A percentile compares a stretch with the other conserved stretches of the same genome.
These are phyloP conservation scores for Rubia yunnanensis DNA, from an alignment of 257 asterid species.

Conservation along the genomic window DNA sequence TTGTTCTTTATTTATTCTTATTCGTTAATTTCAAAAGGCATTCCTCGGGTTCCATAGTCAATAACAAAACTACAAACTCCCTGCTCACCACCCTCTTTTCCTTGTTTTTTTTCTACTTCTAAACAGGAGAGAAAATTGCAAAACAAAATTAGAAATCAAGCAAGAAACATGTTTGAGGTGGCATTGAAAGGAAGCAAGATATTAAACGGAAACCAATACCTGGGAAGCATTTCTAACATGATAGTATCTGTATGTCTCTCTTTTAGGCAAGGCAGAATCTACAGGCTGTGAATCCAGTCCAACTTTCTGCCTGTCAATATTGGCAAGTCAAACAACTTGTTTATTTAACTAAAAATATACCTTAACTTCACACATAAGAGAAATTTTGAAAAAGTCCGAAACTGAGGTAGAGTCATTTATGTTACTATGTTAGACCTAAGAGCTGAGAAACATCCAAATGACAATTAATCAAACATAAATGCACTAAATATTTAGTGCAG, in stretches of 20 bases:
- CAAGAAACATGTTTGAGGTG: not conserved
- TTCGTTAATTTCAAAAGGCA: not conserved
- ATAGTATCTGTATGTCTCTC: slow-evolving; percentile 45
- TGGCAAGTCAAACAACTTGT: slow-evolving; percentile 4
- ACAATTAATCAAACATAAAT: not conserved
- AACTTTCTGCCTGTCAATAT: slow-evolving; percentile 48
- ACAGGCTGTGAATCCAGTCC: slow-evolving; percentile 37
- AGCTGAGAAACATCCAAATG: not conserved
- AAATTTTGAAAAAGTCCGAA: not conserved
- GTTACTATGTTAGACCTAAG: not conserved
- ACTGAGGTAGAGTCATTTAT: not conserved
- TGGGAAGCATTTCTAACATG: slow-evolving; percentile 67
- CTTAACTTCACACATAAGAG: not conserved
- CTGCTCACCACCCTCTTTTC: not conserved
- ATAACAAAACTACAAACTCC: not conserved
- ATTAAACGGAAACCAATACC: slow-evolving; percentile 32
- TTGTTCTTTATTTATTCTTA: not conserved
- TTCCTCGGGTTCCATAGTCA: not conserved
- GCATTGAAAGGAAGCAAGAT: not conserved
- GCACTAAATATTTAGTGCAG: not conserved
- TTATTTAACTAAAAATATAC: not conserved
- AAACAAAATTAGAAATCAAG: not conserved
- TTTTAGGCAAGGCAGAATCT: slow-evolving; percentile 33
- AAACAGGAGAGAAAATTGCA: not conserved
- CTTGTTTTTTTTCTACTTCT: not conserved